Evolutionary conservation across 495 filamentous ascomycete genomes (phyloP).

Genomic region (Aspergillus sclerotiicarbonarius): DNA sequence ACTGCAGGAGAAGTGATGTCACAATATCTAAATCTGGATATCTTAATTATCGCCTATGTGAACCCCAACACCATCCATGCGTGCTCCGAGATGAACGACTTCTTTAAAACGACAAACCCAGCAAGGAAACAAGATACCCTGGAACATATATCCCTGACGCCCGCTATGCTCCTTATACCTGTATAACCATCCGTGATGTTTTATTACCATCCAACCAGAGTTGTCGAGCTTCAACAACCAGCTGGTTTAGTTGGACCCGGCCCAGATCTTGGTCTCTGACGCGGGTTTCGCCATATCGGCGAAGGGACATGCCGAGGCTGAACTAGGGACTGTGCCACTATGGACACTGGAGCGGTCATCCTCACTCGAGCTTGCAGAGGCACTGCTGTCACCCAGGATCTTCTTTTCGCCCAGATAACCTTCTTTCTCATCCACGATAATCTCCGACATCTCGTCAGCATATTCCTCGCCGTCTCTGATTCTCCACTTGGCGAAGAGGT

Average conservation of each 20-base stretch:
- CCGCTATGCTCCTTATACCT: slow-evolving; percentile 13
- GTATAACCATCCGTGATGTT: neutral
- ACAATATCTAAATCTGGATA: neutral
- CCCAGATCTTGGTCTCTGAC: slow-evolving; percentile 42
- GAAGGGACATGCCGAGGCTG: slow-evolving; percentile 36
- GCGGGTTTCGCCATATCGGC: slow-evolving; percentile 26
- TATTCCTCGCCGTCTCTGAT: slow-evolving; percentile 70
- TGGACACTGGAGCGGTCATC: slow-evolving; percentile 36
- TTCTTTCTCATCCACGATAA: slow-evolving; percentile 54
- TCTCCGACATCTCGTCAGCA: slow-evolving; percentile 55
- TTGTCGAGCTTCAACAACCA: neutral
- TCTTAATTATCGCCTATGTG: neutral
- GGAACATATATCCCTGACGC: slow-evolving; percentile 10
- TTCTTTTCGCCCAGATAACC: slow-evolving; percentile 57
- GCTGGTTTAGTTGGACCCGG: slow-evolving; percentile 18
- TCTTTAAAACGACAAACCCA: neutral
- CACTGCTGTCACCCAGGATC: slow-evolving; percentile 37
- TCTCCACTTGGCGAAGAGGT: slow-evolving; percentile 76
- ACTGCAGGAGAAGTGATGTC: neutral
- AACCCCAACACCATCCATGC: slow-evolving; percentile 16
- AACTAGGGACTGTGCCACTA: slow-evolving; percentile 25
- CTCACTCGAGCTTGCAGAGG: slow-evolving; percentile 28
- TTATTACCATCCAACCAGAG: neutral
- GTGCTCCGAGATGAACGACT: slow-evolving; percentile 2
- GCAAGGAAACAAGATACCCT: slow-evolving; percentile 1